These are phyloP conservation scores for Triangularia setosa DNA, from an alignment of 2,329 filamentous ascomycete species.

Conservation along the genomic window DNA sequence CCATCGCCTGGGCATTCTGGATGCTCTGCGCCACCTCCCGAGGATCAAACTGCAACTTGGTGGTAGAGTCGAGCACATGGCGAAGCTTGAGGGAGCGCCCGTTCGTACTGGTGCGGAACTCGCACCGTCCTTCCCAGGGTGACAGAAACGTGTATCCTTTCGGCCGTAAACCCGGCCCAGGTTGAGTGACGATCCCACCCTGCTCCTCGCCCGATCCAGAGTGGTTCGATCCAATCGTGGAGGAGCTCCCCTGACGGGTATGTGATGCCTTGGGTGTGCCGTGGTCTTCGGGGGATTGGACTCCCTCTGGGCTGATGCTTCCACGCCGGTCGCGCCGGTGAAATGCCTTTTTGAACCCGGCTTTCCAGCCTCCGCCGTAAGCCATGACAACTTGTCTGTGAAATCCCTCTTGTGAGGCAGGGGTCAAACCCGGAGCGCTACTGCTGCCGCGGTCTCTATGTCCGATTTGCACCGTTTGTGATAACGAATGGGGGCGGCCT, in stretches of 20 bases:
- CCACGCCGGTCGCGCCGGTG: conserved; percentile 28
- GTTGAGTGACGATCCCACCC: conserved; percentile 34
- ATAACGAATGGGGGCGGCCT: neutral
- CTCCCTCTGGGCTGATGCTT: neutral
- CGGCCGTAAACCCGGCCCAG: conserved; percentile 47
- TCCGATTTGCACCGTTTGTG: conserved; percentile 2
- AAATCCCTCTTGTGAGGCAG: conserved; percentile 37
- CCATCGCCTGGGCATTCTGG: conserved; percentile 30
- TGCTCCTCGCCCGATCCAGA: conserved; percentile 20
- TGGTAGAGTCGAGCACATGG: conserved; percentile 57
- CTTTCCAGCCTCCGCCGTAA: conserved; percentile 48
- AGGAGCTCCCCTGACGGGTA: conserved; percentile 30
- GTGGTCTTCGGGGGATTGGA: conserved; percentile 14
- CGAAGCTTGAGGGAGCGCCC: conserved; percentile 73
- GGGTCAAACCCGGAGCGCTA: neutral
- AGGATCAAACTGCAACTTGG: conserved; percentile 40
- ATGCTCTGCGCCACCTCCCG: conserved; percentile 37
- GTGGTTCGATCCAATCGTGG: conserved; percentile 35
- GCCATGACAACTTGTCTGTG: conserved; percentile 55
- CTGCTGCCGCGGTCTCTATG: neutral
- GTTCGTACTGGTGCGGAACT: conserved; percentile 73
- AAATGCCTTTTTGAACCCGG: conserved; percentile 45
- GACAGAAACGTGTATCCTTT: conserved; percentile 74
- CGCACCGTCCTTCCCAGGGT: conserved; percentile 83
- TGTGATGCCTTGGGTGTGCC: conserved; percentile 29